A percentile compares a stretch with the other conserved stretches of the same genome.
phyloP scores from a whole-genome alignment of 2,329 filamentous ascomycete genomes.

The Aschersonia sp. region DNA sequence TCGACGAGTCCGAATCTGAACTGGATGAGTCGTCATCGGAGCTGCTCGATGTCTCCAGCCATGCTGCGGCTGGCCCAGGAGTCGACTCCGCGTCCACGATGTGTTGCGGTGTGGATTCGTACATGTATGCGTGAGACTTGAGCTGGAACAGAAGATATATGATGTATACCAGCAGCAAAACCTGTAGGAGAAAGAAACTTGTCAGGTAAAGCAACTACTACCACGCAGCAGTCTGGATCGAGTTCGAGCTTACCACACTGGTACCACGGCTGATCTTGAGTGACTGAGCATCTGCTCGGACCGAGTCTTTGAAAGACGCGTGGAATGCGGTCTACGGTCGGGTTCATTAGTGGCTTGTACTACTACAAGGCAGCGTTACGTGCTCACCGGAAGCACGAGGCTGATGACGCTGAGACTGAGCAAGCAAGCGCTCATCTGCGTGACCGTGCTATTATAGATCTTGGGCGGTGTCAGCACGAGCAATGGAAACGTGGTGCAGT shows the following conservation, averaged over 20 bases:
- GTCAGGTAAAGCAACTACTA: neutral
- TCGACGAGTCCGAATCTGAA: slow-evolving; percentile 52
- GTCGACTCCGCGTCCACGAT: slow-evolving; percentile 85
- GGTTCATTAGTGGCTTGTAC: no score
- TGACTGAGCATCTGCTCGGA: slow-evolving; percentile 52
- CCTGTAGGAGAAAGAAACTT: slow-evolving; percentile 20
- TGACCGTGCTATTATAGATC: slow-evolving; percentile 91
- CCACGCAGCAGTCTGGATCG: neutral
- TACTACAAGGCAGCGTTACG: neutral
- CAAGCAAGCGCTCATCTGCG: slow-evolving; percentile 89
- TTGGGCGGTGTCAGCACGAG: slow-evolving; percentile 13
- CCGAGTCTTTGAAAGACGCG: slow-evolving; percentile 57
- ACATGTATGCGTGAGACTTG: slow-evolving; percentile 84
- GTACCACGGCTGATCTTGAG: slow-evolving; percentile 81
- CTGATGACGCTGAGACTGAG: slow-evolving; percentile 84
- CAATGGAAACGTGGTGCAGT: neutral
- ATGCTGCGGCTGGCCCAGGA: slow-evolving; percentile 69
- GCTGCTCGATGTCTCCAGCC: slow-evolving; percentile 58
- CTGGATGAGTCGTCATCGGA: slow-evolving; percentile 41
- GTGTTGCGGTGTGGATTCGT: slow-evolving; percentile 81
- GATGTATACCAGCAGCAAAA: slow-evolving; percentile 67
- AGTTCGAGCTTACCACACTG: slow-evolving; percentile 50
- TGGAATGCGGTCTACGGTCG: slow-evolving; percentile 65
- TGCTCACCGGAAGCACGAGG: slow-evolving; percentile 60
- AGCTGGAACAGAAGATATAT: slow-evolving; percentile 82